Conservation (phyloP, 2,329 filamentous ascomycete species). For the Fusarium nisikadoi region DNA sequence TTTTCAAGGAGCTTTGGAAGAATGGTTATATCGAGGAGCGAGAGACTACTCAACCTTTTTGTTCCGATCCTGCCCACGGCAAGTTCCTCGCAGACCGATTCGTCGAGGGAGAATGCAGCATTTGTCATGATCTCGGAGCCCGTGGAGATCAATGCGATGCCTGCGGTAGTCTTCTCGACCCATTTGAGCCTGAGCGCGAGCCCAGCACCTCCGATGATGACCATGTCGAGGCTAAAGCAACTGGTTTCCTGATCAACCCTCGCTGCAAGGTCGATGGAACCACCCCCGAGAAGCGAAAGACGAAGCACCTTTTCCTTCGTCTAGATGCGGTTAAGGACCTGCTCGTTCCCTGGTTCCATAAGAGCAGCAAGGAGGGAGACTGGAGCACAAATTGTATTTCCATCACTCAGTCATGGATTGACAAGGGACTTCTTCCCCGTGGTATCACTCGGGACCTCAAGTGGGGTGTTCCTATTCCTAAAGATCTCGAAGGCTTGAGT, state of each 20-base stretch:
- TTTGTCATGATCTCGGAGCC: constrained; percentile 77
- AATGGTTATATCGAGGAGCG: constrained; percentile 91
- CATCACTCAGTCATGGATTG: constrained; percentile 84
- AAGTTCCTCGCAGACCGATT: constrained; percentile 88
- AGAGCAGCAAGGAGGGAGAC: constrained; percentile 76
- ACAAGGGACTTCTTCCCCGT: constrained; percentile 84
- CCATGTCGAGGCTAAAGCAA: constrained; percentile 50
- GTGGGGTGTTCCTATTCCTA: constrained; percentile 77
- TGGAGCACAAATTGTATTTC: constrained; percentile 81
- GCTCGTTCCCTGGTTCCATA: constrained; percentile 80
- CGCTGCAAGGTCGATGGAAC: constrained; percentile 91
- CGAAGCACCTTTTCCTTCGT: constrained; percentile 90
- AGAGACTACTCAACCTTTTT: constrained; percentile 90
- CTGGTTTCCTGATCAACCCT: constrained; percentile 76
- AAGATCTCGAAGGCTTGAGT: constrained; percentile 58
- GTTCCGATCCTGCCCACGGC: constrained; percentile 71
- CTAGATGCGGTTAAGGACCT: constrained; percentile 84
- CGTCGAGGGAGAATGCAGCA: constrained; percentile 81
- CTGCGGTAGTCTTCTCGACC: constrained; percentile 77
- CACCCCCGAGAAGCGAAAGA: constrained; percentile 80
- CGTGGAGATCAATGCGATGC: constrained; percentile 80
- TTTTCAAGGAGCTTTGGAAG: constrained; percentile 87
- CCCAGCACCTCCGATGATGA: constrained; percentile 48
- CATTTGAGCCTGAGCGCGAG: constrained; percentile 66
- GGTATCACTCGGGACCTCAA: constrained; percentile 93